A percentile compares a stretch with the other conserved stretches of the same genome.
Evolutionary conservation across 345 rosid genomes (phyloP).

Genomic region (Anastatica hierochuntica): DNA sequence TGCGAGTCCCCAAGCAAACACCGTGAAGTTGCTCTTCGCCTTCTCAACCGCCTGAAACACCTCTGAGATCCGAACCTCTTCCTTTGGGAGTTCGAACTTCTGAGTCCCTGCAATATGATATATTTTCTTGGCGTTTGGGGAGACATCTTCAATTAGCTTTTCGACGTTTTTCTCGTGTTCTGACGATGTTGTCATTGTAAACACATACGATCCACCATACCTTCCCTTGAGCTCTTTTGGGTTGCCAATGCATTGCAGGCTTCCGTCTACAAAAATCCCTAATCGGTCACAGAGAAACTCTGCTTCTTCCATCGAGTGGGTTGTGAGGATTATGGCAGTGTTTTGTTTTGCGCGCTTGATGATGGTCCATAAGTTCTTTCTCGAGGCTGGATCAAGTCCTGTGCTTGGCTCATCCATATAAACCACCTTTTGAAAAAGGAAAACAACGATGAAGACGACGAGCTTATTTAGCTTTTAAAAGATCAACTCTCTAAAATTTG

Average conservation of each 20-base stretch:
- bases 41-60: slow-evolving; percentile 76
- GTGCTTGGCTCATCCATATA: slow-evolving; percentile 99
- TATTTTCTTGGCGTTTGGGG: slow-evolving; percentile 61
- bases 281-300: slow-evolving; percentile 80
- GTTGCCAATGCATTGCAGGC: slow-evolving; percentile 91
- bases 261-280: slow-evolving; percentile 78
- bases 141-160: slow-evolving; percentile 43
- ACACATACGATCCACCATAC: slow-evolving; percentile 81
- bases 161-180: slow-evolving; percentile 59
- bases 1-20: slow-evolving; percentile 90
- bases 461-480: too few species aligned
- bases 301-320: slow-evolving; percentile 99
- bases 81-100: slow-evolving; percentile 88
- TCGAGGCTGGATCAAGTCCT: slow-evolving; percentile 94
- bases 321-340: slow-evolving; percentile 84
- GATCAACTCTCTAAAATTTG: too few species aligned
- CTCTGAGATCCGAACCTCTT: slow-evolving; percentile 56
- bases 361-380: slow-evolving; percentile 80
- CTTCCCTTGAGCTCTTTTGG: slow-evolving; percentile 84
- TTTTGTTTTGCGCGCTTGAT: slow-evolving; percentile 71
- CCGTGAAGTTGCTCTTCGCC: slow-evolving; percentile 64
- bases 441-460: neutral
- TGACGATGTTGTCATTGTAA: slow-evolving; percentile 69
- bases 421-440: slow-evolving; percentile 49
- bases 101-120: slow-evolving; percentile 88